Evolutionary conservation across 1,284 basidiomycete species (phyloP), one percentile per base, ranked within the genome.

Genomic region (Cerioporus squamosus): DNA sequence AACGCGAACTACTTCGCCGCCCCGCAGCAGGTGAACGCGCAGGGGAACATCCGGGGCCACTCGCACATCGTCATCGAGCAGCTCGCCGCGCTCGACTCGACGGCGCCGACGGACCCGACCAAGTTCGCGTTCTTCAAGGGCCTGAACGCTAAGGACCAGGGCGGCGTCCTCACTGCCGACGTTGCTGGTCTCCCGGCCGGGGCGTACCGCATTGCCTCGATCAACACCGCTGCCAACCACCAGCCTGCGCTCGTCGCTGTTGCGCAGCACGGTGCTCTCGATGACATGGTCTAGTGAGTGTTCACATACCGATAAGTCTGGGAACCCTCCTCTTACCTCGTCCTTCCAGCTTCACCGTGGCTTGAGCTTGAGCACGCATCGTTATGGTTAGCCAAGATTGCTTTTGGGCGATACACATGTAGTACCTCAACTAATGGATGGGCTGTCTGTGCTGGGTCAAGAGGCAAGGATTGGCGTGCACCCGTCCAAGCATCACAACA

Each of bases 91-190:
- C 68, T 83, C 39, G 73, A 75, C 50, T 78, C 81, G 67, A 85
- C 83, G 17, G 77, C 73, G 1, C 76, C 82, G 7, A 80, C 77
- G 15, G 74, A 87, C 72, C 84, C 87, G 7, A 76, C 66, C 52
- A 72, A 73, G 49, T 86, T 86, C 67, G 81, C 77, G 6, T 88
- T 90, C 74, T 90, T 91, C 85, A 86, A 88, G 77, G 83, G 84
- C 57, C 66, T 86, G 55, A 81, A 86, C 67, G 75, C 68, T 22
- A 70, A 76, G 10, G 84, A 80, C 24, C 65, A 65, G 48, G 78
- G 79, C 42, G 83, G 84, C 38, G 67, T 83, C 4, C 73, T 86
- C 18, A 77, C 78, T 31, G 80, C 81, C 26, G 75, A 77, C 49
- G 83, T 90, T 33, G 75, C 79, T 0, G 73, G 72, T 18, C 52